phyloP scores from a whole-genome alignment of 257 asterid genomes.

The Petrea volubilis region DNA sequence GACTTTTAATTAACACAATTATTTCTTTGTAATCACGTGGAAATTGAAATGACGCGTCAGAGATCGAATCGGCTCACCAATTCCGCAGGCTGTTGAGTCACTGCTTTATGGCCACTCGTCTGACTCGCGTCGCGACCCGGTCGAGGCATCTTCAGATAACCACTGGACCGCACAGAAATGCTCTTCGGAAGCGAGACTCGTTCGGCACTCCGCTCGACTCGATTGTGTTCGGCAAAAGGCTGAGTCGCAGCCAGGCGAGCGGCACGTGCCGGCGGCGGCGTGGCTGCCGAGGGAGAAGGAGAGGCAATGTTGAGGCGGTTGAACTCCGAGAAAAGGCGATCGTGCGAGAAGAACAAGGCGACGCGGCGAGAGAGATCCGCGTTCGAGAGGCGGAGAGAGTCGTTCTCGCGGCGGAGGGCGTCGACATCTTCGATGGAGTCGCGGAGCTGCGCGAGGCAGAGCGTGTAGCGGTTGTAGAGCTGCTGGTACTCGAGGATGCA shows the following conservation, averaged over 20 bases:
- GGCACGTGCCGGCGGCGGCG: constrained; percentile 26
- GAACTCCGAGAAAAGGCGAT: constrained; percentile 64
- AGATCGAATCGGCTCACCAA: constrained; percentile 43
- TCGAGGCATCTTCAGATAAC: constrained; percentile 50
- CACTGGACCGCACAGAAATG: constrained; percentile 73
- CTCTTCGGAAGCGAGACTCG: constrained; percentile 69
- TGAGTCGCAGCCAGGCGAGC: constrained; percentile 24
- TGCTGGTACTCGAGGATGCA: constrained; percentile 67
- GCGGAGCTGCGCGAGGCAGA: constrained; percentile 57
- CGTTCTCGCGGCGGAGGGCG: constrained; percentile 60
- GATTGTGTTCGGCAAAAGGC: constrained; percentile 39
- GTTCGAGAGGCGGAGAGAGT: constrained; percentile 57
- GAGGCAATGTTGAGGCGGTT: constrained; percentile 50
- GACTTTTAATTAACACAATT: no score
- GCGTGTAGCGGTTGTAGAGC: constrained; percentile 66
- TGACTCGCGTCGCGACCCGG: constrained; percentile 33
- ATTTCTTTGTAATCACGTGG: neutral
- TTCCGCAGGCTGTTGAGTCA: constrained; percentile 26
- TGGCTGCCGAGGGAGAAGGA: constrained; percentile 28
- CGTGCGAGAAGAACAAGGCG: constrained; percentile 56
- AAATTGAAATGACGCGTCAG: neutral
- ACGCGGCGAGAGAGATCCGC: constrained; percentile 71
- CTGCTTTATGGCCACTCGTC: constrained; percentile 29
- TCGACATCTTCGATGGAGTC: constrained; percentile 61
- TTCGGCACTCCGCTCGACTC: constrained; percentile 40